Evolutionary conservation across 257 asterid genomes (phyloP), one percentile per base, ranked within the genome.

Genomic region (Salvia rosmarinus): DNA sequence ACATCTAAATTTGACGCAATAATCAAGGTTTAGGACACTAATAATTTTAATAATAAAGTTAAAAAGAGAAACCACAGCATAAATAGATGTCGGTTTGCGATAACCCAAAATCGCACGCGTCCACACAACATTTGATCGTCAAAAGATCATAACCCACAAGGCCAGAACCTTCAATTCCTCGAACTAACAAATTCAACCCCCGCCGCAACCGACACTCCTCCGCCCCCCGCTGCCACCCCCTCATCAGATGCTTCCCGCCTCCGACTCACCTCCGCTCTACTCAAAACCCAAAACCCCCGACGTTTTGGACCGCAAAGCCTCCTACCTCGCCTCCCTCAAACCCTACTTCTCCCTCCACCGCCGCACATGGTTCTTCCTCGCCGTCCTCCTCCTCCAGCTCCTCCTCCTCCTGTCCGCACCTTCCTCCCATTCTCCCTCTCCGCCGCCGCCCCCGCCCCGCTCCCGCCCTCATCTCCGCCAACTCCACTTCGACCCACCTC

Each of bases 341-440:
- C 81, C 80, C 79, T 70, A 74, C 80, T 63, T 82, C 71, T 74
- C 82, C 39, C 47, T 75, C 71, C 83, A 83, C 82, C 88, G 88
- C 60, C 81, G 84, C 66, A 59, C 85, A 37, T 86, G 90, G 82
- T 77, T 86, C 56, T 74, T 89, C 39, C 83, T 82, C 82, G 32
- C 81, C 67, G 78, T 89, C 72, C 47, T 85, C n/a, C n/a, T n/a
- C 84, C 73, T 85, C 81, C 90, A 82, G 73, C 82, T 84, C 49
- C 81, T 87, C 58, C 75, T 86, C 42, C 72, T 89, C 60, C 61
- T 80, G 75, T 30, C 83, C 74, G 77, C 79, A 16, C 90, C 82
- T 2, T 66, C 85, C 51, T 75, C 51, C 86, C 86, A 0, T 67
- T 77, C 66, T 61, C 78, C 2, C 65, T 73, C 73, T 67, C 84